Evolutionary conservation across 2,329 filamentous ascomycete species (phyloP).

Genomic region (Ascochyta koolunga): DNA sequence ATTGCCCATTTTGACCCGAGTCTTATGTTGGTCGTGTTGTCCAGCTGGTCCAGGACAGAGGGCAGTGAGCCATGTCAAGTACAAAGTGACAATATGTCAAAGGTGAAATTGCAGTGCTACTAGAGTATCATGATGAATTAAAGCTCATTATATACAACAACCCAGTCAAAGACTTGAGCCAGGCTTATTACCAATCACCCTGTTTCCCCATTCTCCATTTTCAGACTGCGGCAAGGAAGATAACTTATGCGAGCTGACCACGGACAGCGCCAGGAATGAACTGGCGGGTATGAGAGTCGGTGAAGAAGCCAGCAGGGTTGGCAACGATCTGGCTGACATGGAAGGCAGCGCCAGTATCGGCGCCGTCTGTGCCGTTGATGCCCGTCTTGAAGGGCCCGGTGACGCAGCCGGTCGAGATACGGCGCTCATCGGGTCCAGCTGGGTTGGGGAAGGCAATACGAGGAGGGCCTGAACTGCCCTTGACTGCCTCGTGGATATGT

Average conservation of each 20-base stretch:
- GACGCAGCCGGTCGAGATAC: conserved; percentile 33
- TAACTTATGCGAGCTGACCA: conserved; percentile 49
- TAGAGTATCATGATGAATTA: background rate
- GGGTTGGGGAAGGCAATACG: conserved; percentile 50
- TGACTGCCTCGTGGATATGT: conserved; percentile 60
- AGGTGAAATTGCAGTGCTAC: background rate
- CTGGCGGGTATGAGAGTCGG: conserved; percentile 59
- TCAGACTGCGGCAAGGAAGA: no score
- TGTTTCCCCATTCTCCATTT: no score
- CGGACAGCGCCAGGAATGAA: conserved; percentile 60
- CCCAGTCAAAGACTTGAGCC: conserved; percentile 5
- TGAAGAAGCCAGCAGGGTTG: conserved; percentile 59
- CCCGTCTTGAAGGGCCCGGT: conserved; percentile 38
- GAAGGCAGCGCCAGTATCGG: conserved; percentile 57
- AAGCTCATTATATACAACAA: background rate
- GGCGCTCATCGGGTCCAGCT: conserved; percentile 45
- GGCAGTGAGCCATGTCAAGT: background rate
- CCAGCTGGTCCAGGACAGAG: no score
- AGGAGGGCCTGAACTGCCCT: conserved; percentile 57
- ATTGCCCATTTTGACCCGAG: no score
- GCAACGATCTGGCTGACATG: conserved; percentile 58
- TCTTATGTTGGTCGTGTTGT: no score
- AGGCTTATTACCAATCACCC: background rate
- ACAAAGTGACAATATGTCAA: background rate
- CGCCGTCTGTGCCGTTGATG: conserved; percentile 38